Conservation (phyloP, 2,329 filamentous ascomycete species). For the Xylaria sp. region DNA sequence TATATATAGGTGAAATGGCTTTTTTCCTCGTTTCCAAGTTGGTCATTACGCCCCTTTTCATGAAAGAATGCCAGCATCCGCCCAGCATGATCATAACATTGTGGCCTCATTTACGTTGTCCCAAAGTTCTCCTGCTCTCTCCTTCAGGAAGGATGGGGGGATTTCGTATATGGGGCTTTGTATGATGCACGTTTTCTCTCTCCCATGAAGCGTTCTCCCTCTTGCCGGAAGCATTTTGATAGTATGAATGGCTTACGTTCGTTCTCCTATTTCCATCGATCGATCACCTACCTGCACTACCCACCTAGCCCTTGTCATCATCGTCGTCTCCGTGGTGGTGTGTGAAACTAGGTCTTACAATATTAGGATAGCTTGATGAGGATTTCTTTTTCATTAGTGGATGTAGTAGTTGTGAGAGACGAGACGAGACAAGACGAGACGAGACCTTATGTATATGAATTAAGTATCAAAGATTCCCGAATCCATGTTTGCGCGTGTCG, state of each 20-base stretch:
- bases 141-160: background rate
- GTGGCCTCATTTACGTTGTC: background rate
- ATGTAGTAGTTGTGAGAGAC: too few species aligned
- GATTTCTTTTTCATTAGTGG: too few species aligned
- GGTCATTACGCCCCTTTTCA: background rate
- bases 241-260: conserved; percentile 6
- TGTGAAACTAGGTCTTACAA: too few species aligned
- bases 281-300: too few species aligned
- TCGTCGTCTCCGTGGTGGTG: too few species aligned
- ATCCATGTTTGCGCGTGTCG: too few species aligned
- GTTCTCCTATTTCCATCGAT: background rate
- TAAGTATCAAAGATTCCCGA: too few species aligned
- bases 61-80: background rate
- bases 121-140: background rate
- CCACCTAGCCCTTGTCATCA: too few species aligned
- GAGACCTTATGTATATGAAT: too few species aligned
- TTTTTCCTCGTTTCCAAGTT: conserved; percentile 10
- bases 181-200: background rate
- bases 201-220: background rate
- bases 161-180: background rate
- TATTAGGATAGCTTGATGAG: too few species aligned
- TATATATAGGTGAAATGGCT: conserved; percentile 26
- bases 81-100: conserved; percentile 5
- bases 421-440: too few species aligned
- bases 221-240: background rate